Base-by-base conservation (phyloP, 441 rosid genomes). In the Gossypium gossypioides region DNA sequence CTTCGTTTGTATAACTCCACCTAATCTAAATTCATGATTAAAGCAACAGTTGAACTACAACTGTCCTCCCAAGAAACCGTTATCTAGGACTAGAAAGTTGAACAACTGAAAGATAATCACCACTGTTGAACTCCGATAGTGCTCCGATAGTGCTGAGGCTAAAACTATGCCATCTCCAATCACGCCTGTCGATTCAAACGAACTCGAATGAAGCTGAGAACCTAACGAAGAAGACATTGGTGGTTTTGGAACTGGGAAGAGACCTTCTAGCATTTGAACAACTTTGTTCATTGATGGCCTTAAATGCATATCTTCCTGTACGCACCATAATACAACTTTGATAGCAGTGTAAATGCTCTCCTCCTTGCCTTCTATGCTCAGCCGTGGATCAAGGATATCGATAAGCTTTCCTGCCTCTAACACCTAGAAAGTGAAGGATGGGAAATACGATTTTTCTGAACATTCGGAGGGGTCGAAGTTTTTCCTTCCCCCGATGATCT, bases 201-300 rank as follows among this genome's bases (percentile, higher is more conserved):
- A 79, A 29, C 79, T 76, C 0, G 91, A 73, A 51, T 71, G 81
- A 66, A 94, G 83, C 15, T 91, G 90, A 12, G 82, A 72, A 0
- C 94, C 94, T 78, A 90, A 13, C 0, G 91, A 91, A 0, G 94
- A 88, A 2, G 86, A 86, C 18, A 68, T 62, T 4, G 97, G 96
- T 0, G 94, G 96, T 57, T 78, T 80, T 40, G 87, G 80, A 76
- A 92, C 96, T 0, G 73, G 75, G 70, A 76, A 86, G 22, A 92
- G 79, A 13, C 99, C 96, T 85, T 92, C 97, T 12, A 92, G 97
- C 97, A 92, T 95, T 71, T 91, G 97, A 52, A 88, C 93, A 18
- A 91, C 99, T 83, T 82, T 90, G 25, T 83, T 73, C 99, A 92
- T 94, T 18, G 97, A 75, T 18, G 97, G 97, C 80, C 97, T 85